Base-by-base conservation (phyloP, 2,329 filamentous ascomycete genomes). In the Clonostachys solani region DNA sequence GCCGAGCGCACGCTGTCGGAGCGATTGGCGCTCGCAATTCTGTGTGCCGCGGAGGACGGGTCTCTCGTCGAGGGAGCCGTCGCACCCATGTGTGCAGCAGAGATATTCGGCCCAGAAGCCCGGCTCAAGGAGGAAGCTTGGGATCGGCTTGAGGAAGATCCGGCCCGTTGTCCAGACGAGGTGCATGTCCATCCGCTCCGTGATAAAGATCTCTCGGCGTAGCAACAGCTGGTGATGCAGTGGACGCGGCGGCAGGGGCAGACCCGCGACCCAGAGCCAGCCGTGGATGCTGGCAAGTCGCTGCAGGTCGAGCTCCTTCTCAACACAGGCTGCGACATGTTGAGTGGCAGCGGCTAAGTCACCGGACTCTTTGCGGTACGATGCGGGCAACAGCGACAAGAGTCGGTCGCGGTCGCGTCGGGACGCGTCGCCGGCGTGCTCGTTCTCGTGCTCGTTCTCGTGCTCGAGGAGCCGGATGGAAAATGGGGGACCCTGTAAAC, bases 71-170 rank as follows among this genome's bases (percentile, higher is more conserved):
- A 36, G 10, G 34, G 34, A 36, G 34, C 34, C 10, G 34, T n/a
- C 34, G 34, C 34, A 36, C n/a, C 10, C 44, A 17, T 15, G 23
- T n/a, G 10, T n/a, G n/a, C 35, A 37, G 4, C 4, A 37, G 16
- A 37, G 6, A 37, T 37, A 6, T 37, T 6, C 35, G 5, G 35
- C 36, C 54, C 53, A 56, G 38, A 58, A 54, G 12, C 12, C 5
- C 9, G 50, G 50, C 19, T 54, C 50, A 4, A 63, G 52, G 2
- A 66, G 53, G 42, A 54, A 65, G 9, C 50, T 49, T 2, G 64
- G 63, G 10, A 60, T 35, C 1, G 56, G 58, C 47, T 60, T 58
- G 35, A 60, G 34, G 46, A 53, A 56, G 17, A 62, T 53, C 8
- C 51, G 49, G 15, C 49, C 47, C 18, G 38, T 50, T 34, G 44